phyloP scores from a whole-genome alignment of 169 alveolate species.

The Plasmodium sp. region DNA sequence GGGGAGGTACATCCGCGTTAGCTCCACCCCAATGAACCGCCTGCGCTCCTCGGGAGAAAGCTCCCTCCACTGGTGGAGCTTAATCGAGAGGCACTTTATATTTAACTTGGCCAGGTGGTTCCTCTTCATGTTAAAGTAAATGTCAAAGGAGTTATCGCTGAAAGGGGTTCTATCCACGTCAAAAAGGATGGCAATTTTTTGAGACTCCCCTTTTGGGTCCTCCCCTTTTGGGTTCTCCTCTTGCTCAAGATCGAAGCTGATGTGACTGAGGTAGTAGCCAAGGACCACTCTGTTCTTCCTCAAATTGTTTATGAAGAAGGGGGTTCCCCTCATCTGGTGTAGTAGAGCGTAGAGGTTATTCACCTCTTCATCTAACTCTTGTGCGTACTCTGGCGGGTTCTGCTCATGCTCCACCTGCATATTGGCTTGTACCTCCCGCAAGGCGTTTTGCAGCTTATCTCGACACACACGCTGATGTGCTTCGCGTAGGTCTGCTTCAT shows the following conservation, averaged over 20 bases:
- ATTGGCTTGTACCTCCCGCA: not conserved
- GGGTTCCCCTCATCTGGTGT: not conserved
- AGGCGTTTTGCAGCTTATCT: not conserved
- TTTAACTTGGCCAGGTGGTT: slow-evolving; percentile 21
- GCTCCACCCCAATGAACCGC: not conserved
- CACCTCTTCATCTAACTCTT: not conserved
- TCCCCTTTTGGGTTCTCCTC: not conserved
- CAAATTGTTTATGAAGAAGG: not conserved
- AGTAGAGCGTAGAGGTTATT: not conserved
- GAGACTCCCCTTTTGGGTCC: not conserved
- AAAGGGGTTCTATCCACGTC: not conserved
- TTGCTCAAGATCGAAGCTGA: not conserved
- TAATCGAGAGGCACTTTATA: slow-evolving; percentile 20
- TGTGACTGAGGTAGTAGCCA: slow-evolving; percentile 28
- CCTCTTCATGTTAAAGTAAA: slow-evolving; percentile 55
- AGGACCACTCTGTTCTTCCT: slow-evolving; percentile 1
- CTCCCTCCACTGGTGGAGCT: slow-evolving; percentile 22
- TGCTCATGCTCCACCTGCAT: not conserved
- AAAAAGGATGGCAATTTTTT: slow-evolving; percentile 20
- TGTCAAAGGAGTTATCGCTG: slow-evolving; percentile 8
- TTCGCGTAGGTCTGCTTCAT: no score
- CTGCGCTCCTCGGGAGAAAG: slow-evolving; percentile 26
- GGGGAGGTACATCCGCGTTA: not conserved
- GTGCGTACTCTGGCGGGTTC: not conserved
- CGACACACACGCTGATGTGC: not conserved